Evolutionary conservation across 2,329 filamentous ascomycete species (phyloP), one percentile per base, ranked within the genome.

Genomic region (Talaromyces funiculosus): DNA sequence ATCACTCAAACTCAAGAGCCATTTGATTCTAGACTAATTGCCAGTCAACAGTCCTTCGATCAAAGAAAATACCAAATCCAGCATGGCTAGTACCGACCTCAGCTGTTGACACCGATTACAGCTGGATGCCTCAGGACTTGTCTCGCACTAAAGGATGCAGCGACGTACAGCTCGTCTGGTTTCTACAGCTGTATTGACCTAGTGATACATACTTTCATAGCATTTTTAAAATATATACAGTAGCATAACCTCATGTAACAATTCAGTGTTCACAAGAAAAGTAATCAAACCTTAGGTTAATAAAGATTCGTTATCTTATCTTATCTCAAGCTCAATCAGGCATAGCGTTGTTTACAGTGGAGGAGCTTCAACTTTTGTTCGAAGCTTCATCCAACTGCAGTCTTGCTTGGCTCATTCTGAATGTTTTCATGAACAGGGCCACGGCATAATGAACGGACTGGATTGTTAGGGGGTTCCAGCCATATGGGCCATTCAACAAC

Each of bases 231-330:
- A 33, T 8, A 10, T 10, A 1, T 33, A 33, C 31, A 33, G 31
- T 10, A 33, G 10, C 31, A 33, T 7, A 33, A 33, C 31, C 31
- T 33, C 31, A 33, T 9, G 12, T 4, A 33, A 33, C 9, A 33
- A 1, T 33, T 33, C 31, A 12, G 2, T 8, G 12, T 10, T 1
- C 3, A 10, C 12, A 12, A 33, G 31, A 33, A 12, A 33, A 33
- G n/a, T n/a, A n/a, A n/a, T n/a, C n/a, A n/a, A n/a, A n/a, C 22
- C 14, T 45, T 12, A 45, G 42, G 42, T 14, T 26, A 5, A 26
- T 45, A 45, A n/a, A n/a, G n/a, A n/a, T n/a, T 26, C 22, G 4
- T 49, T 49, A 35, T 51, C 47, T 53, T 53, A 53, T 54, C 51
- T 29, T 38, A 54, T 38, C 51, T n/a, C 6, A 7, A 1, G 3